These are phyloP conservation scores for Solanum lignicaule DNA, from an alignment of 257 asterid species.

Conservation along the genomic window DNA sequence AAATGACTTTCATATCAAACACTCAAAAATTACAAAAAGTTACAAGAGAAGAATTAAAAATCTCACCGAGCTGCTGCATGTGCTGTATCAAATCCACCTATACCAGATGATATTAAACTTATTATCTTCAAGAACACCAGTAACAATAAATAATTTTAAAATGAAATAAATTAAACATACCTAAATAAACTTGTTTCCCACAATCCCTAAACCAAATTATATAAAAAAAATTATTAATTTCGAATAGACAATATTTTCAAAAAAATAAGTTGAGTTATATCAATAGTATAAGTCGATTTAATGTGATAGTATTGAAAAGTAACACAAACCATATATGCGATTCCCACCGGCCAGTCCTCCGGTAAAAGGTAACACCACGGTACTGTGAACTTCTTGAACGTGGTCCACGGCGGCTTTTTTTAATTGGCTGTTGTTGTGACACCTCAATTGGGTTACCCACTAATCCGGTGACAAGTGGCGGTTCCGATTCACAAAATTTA, in stretches of 20 bases:
- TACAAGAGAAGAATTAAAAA: neutral
- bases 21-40: neutral
- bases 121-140: neutral
- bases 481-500: slow-evolving; percentile 57
- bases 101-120: neutral
- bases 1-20: neutral
- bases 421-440: slow-evolving; percentile 26
- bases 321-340: slow-evolving; percentile 40
- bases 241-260: neutral
- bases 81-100: slow-evolving; percentile 96
- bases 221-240: neutral
- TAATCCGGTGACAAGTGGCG: slow-evolving; percentile 14
- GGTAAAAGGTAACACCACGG: slow-evolving; percentile 51
- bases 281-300: neutral
- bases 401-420: slow-evolving; percentile 54
- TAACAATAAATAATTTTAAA: neutral
- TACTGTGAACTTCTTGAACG: slow-evolving; percentile 50
- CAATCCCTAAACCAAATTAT: slow-evolving; percentile 61
- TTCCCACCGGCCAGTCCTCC: slow-evolving; percentile 61
- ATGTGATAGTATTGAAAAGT: neutral
- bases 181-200: slow-evolving; percentile 95
- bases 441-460: slow-evolving; percentile 19
- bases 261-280: neutral
- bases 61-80: slow-evolving; percentile 95
- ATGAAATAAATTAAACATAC: slow-evolving; percentile 10